Percentiles rank a stretch among this genome's conserved stretches.
Evolutionary conservation across 2,329 filamentous ascomycete genomes (phyloP).

Genomic region (Fusarium musae): DNA sequence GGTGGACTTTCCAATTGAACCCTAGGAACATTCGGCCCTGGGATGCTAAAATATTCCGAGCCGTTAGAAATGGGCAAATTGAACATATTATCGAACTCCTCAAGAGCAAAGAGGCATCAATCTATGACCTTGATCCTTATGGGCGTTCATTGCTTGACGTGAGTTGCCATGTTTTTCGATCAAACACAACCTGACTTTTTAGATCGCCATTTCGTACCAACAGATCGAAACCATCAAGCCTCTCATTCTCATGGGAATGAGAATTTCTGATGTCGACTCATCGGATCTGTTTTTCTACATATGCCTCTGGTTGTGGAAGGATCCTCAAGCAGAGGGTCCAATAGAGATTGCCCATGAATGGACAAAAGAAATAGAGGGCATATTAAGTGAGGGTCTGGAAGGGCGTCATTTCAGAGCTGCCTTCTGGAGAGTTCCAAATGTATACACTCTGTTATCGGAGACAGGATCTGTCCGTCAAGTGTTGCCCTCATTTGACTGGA

Average conservation of each 20-base stretch:
- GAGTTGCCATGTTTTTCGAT: background rate
- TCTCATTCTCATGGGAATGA: fast-evolving
- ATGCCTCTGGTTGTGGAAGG: fast-evolving
- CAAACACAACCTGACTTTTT: fast-evolving
- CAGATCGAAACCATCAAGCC: fast-evolving
- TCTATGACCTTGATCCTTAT: background rate
- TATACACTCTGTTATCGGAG: background rate
- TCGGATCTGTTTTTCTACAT: too few species aligned
- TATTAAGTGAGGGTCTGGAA: background rate
- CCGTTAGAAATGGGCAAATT: fast-evolving
- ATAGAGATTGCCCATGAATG: fast-evolving
- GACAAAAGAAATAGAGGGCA: background rate
- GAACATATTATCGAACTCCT: background rate
- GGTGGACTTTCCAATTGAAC: conserved; percentile 17
- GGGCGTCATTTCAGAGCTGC: fast-evolving
- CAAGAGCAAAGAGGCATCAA: background rate
- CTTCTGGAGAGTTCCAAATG: fast-evolving
- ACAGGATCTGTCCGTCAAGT: fast-evolving
- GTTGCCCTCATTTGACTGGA: fast-evolving
- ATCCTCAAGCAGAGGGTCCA: fast-evolving
- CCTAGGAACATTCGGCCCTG: background rate
- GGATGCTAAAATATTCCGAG: fast-evolving
- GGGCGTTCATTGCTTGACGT: background rate
- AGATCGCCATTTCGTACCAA: fast-evolving
- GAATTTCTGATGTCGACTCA: background rate